Base-by-base conservation (phyloP, 2,329 filamentous ascomycete species). In the Geosmithia morbida region DNA sequence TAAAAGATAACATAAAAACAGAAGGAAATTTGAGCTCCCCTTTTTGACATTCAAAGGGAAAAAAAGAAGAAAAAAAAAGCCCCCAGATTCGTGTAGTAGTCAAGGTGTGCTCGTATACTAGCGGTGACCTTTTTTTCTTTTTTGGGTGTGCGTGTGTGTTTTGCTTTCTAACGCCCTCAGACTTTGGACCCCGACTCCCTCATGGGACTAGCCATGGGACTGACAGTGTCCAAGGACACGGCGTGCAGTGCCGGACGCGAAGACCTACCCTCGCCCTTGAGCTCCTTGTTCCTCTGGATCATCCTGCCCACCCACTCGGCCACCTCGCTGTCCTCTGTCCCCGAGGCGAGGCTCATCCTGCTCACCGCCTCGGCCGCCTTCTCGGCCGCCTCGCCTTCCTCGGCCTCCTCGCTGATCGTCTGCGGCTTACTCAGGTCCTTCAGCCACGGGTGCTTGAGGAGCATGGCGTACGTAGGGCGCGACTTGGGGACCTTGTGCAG, bases 401-500 rank as follows among this genome's bases (percentile, higher is more conserved):
- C 83, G 16, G 77, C 76, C 57, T 81, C 81, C 61, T 87, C 82
- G 0, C 74, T 66, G 51, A 88, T 87, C 1, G 79, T 84, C n/a
- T 79, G 74, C 2, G 86, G 86, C 54, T 88, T 85, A 52, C 82
- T 77, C 39, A 95, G 70, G 1, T 78, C 72, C 8, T 79, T 74
- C 5, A 98, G 74, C 92, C 92, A 98, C 26, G 86, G 80, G 59
- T 97, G 90, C 56, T 87, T 80, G 11, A 98, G 74, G 5, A 98
- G 76, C 72, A 87, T 88, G 46, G 83, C 79, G 61, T 98, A 98
- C 0, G 85, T 92, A n/a, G 89, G 90, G n/a, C 92, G 81, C 50
- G 94, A 77, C 55, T 86, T 85, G 8, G 92, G 87, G 19, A 87
- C 84, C 64, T 98, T 98, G 70, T 96, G 88, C 44, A 98, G 72